Evolutionary conservation across 2,329 filamentous ascomycete genomes (phyloP), one percentile per base, ranked within the genome.

Genomic region (Emergomyces africanus): DNA sequence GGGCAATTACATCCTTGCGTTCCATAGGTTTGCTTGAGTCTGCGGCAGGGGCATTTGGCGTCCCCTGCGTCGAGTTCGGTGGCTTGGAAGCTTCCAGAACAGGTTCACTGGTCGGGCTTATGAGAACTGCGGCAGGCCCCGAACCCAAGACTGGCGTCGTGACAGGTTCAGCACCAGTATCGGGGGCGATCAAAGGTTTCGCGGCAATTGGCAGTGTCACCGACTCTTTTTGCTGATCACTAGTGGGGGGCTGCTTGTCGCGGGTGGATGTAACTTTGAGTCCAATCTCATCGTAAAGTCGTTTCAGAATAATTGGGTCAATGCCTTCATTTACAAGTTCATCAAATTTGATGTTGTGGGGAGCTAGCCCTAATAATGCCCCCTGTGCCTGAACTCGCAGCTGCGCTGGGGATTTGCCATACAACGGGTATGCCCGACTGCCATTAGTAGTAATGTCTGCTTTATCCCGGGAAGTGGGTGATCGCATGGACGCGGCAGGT

Each of bases 181-280:
- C 15, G 46, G 48, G 42, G 20, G 44, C 15, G 28, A 50, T 33
- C 8, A n/a, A 6, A 57, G 80, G 81, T 69, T 88, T 90, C 1
- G 83, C 84, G n/a, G 83, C 84, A n/a, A 88, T 88, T 87, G 61
- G 92, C 89, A 48, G 88, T 83, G 64, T 90, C 87, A 65, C 88
- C 89, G 25, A 88, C 66, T 88, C 84, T 63, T 87, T 78, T 8
- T 81, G 77, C 62, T 75, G 78, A 51, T 63, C 66, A 9, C 67
- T 54, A 14, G 65, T 59, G 15, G 66, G 23, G 28, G 49, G 15
- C 14, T 10, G 28, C 14, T 49, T 54, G 9, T 15, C n/a, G 12
- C 20, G 42, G 5, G 42, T 44, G 28, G 57, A 35, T 8, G 33
- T 57, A 42, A 74, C 64, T 57, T 77, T 74, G 37, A 90, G 77